Conservation (phyloP, 768 basidiomycete genomes). For the Tulasnella sp. region DNA sequence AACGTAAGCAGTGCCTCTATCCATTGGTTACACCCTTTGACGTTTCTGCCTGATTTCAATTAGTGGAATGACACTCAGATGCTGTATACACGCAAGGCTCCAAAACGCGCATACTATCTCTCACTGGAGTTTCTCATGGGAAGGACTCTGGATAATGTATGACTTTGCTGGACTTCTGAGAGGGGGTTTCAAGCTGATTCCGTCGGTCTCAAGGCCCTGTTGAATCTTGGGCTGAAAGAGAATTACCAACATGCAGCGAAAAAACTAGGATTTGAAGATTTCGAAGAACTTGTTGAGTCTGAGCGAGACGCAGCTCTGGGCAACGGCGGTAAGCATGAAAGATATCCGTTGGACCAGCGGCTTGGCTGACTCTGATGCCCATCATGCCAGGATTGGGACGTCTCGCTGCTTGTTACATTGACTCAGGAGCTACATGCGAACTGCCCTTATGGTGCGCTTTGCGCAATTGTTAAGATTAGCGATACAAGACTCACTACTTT, state of each 20-base stretch:
- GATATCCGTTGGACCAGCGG: not conserved
- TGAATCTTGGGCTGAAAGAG: constrained; percentile 83
- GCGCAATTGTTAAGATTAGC: no score
- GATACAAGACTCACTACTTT: no score
- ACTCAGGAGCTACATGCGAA: constrained; percentile 85
- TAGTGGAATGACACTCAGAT: constrained; percentile 82
- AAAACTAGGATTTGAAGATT: constrained; percentile 75
- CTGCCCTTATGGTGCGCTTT: constrained; percentile 64
- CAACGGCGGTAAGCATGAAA: constrained; percentile 56
- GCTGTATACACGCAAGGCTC: constrained; percentile 71
- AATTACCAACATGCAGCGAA: constrained; percentile 63
- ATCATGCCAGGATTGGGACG: constrained; percentile 61
- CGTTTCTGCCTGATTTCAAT: constrained; percentile 45
- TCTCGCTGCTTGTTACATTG: constrained; percentile 94
- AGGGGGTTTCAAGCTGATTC: no score
- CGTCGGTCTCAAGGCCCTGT: constrained; percentile 47
- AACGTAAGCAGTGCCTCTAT: constrained; percentile 32
- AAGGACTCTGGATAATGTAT: constrained; percentile 45
- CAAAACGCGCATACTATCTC: constrained; percentile 91
- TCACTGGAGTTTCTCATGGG: constrained; percentile 83
- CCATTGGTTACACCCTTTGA: constrained; percentile 85
- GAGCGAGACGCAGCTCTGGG: constrained; percentile 95
- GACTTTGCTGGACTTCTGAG: not conserved
- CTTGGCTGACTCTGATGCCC: not conserved
- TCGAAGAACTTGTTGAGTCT: constrained; percentile 80